A percentile compares a stretch with the other conserved stretches of the same genome.
Evolutionary conservation across 768 basidiomycete species (phyloP).

Genomic region (Galerina sulciceps): DNA sequence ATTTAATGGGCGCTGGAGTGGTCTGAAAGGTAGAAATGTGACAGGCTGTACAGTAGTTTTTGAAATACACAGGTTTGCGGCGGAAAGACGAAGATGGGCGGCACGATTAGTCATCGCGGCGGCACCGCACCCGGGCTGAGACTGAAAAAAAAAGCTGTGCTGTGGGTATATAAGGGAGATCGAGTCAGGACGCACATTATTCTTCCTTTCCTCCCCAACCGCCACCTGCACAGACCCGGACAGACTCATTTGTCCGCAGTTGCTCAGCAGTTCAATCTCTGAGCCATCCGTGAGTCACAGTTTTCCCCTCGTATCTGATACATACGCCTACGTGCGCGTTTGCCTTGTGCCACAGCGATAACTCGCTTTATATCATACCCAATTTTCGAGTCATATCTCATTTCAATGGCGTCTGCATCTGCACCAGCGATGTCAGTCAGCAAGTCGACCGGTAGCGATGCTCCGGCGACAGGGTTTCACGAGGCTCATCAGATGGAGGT

Average conservation of each 20-base stretch:
- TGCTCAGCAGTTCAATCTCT: constrained; percentile 21
- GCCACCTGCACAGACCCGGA: constrained; percentile 18
- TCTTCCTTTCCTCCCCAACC: constrained; percentile 22
- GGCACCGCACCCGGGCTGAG: constrained; percentile 22
- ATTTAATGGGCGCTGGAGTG: background rate
- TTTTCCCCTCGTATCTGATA: constrained; percentile 25
- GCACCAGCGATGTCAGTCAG: constrained; percentile 19
- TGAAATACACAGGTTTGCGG: background rate
- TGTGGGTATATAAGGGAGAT: constrained; percentile 23
- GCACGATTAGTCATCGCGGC: constrained; percentile 15
- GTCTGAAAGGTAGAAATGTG: background rate
- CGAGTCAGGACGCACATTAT: constrained; percentile 27
- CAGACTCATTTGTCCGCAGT: constrained; percentile 22
- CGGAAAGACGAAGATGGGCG: constrained; percentile 4
- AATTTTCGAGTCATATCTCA: constrained; percentile 18
- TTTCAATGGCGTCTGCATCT: constrained; percentile 24
- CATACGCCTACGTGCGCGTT: constrained; percentile 32
- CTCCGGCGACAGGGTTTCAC: constrained; percentile 21
- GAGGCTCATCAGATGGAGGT: constrained; percentile 26
- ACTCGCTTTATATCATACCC: constrained; percentile 16
- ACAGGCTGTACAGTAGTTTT: background rate
- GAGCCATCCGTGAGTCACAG: constrained; percentile 39
- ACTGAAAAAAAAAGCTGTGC: constrained; percentile 30
- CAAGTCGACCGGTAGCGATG: constrained; percentile 23
- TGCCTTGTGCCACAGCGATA: constrained; percentile 19